A percentile compares a stretch with the other conserved stretches of the same genome.
Evolutionary conservation across 2,329 filamentous ascomycete genomes (phyloP).

Genomic region (Akanthomyces uredinophilus): DNA sequence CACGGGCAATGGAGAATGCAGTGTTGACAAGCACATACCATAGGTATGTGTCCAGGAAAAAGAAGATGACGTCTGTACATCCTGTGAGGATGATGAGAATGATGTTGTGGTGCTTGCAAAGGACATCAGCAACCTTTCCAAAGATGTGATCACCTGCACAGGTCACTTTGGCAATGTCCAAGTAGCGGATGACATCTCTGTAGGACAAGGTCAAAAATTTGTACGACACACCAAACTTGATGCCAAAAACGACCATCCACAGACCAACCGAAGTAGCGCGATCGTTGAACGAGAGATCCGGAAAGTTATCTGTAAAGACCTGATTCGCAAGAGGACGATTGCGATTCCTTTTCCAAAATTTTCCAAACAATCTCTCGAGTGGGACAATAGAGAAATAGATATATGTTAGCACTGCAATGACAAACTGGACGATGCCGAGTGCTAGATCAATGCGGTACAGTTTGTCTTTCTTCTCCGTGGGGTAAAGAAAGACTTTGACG

Average conservation of each 20-base stretch:
- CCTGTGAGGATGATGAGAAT: conserved; percentile 75
- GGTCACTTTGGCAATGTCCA: conserved; percentile 73
- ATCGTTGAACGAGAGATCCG: conserved; percentile 80
- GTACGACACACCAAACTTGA: conserved; percentile 91
- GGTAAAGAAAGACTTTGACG: conserved; percentile 76
- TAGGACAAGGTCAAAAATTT: conserved; percentile 88
- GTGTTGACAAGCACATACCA: conserved; percentile 97
- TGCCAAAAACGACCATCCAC: conserved; percentile 83
- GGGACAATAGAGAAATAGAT: conserved; percentile 96
- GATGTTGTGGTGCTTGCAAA: conserved; percentile 78
- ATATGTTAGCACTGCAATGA: conserved; percentile 81
- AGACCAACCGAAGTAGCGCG: conserved; percentile 97
- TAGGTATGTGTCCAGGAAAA: conserved; percentile 97
- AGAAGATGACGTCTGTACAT: conserved; percentile 79
- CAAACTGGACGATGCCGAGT: conserved; percentile 87
- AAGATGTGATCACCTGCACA: conserved; percentile 74
- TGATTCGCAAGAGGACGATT: conserved; percentile 66
- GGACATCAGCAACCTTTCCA: conserved; percentile 32
- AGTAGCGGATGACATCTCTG: conserved; percentile 85
- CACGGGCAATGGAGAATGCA: conserved; percentile 86
- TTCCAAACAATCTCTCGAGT: conserved; percentile 86
- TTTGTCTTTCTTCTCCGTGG: conserved; percentile 21
- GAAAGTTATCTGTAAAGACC: conserved; percentile 94
- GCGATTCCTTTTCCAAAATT: conserved; percentile 76
- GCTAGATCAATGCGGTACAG: conserved; percentile 51